phyloP scores from a whole-genome alignment of 75 land plant species.

The Pinus tabuliformis region DNA sequence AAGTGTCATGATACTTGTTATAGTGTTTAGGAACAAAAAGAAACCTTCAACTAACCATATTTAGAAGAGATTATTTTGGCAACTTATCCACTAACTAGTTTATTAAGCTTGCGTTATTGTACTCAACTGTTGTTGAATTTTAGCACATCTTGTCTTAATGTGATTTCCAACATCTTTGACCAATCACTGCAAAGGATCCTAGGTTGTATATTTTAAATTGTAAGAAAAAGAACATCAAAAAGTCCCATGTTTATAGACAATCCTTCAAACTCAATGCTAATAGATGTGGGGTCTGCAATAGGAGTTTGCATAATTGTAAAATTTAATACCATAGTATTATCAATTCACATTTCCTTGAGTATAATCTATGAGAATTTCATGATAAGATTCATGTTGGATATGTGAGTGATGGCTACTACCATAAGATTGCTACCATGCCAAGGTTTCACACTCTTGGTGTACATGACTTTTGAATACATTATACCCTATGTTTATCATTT shows the following conservation, averaged over 20 bases:
- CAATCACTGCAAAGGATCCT: conserved; percentile 34
- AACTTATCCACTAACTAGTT: no score
- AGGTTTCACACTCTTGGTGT: no score
- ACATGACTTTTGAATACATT: no score
- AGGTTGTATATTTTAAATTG: conserved; percentile 10
- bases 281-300: conserved; percentile 35
- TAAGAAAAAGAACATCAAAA: background rate
- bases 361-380: no score
- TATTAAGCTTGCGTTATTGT: conserved; percentile 70
- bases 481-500: no score
- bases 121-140: conserved; percentile 59
- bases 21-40: no score
- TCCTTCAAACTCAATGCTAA: conserved; percentile 75
- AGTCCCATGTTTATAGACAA: conserved; percentile 26
- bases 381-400: no score
- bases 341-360: conserved; percentile 54
- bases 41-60: no score
- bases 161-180: conserved; percentile 67
- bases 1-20: no score
- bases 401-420: no score
- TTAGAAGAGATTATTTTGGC: no score
- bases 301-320: conserved; percentile 67
- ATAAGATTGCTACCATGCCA: no score
- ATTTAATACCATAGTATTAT: conserved; percentile 49
- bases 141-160: conserved; percentile 68